Percentiles rank a stretch among this genome's conserved stretches.
These are phyloP conservation scores for Aureobasidium leucospermi DNA, from an alignment of 2,329 filamentous ascomycete species.

Conservation along the genomic window DNA sequence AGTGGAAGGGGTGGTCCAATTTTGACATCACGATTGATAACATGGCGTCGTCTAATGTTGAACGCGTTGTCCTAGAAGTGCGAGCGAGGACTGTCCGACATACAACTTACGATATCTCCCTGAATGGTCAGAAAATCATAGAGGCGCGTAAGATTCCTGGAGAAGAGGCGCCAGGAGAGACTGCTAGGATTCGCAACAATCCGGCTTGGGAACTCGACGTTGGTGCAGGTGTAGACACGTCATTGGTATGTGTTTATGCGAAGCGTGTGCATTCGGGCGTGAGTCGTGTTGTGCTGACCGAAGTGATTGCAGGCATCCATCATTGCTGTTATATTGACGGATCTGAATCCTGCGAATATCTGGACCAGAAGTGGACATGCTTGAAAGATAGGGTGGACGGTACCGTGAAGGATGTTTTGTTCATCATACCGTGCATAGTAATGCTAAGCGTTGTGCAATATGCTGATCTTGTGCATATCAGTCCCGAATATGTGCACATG, in stretches of 20 bases:
- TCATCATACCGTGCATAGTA: no score
- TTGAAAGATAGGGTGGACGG: neutral
- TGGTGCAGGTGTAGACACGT: neutral
- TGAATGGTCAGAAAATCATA: neutral
- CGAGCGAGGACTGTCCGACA: neutral
- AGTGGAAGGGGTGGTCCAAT: neutral
- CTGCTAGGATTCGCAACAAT: neutral
- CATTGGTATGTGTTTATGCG: neutral
- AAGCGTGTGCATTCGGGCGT: no score
- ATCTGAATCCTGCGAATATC: neutral
- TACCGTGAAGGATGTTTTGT: no score
- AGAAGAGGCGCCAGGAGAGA: neutral
- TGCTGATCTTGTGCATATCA: no score
- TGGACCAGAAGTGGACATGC: neutral
- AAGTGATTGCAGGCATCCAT: neutral
- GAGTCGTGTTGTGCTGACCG: no score
- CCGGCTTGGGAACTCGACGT: conserved; percentile 12
- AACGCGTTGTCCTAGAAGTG: neutral
- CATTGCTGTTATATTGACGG: neutral
- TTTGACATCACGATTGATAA: neutral
- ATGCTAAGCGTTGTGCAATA: no score
- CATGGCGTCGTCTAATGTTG: neutral
- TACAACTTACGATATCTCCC: neutral
- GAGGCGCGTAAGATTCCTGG: neutral
- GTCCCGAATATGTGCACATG: no score